A percentile compares a stretch with the other conserved stretches of the same genome.
These are phyloP conservation scores for Lasiosphaeria ovina DNA, from an alignment of 495 filamentous ascomycete genomes.

Conservation along the genomic window DNA sequence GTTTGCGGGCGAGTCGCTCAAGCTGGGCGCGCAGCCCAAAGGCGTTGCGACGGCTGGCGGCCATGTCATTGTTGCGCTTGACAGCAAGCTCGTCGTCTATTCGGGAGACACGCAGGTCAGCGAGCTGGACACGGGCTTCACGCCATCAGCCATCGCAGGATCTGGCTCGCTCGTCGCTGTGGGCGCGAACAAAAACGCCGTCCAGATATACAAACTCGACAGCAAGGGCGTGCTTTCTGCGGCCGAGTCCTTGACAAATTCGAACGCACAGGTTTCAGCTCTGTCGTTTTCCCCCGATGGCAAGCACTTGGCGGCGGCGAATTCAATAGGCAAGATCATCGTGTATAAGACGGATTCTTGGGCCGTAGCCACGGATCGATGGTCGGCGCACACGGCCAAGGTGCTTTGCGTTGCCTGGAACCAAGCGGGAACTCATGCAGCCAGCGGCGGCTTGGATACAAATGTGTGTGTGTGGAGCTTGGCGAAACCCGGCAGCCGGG, in stretches of 20 bases:
- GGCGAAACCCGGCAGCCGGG: slow-evolving; percentile 72
- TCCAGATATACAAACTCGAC: slow-evolving; percentile 64
- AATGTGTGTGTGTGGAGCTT: slow-evolving; percentile 92
- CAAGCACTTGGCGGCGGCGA: slow-evolving; percentile 72
- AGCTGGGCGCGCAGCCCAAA: slow-evolving; percentile 52
- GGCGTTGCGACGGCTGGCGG: slow-evolving; percentile 45
- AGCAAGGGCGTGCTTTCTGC: slow-evolving; percentile 34
- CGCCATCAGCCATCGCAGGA: slow-evolving; percentile 68
- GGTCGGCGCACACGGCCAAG: slow-evolving; percentile 88
- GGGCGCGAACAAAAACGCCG: slow-evolving; percentile 65
- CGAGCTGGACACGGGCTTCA: slow-evolving; percentile 49
- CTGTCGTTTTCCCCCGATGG: slow-evolving; percentile 79
- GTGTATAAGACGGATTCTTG: slow-evolving; percentile 65
- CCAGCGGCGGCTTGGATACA: slow-evolving; percentile 83
- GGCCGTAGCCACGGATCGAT: slow-evolving; percentile 67
- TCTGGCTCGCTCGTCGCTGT: slow-evolving; percentile 66
- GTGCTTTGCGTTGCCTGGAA: slow-evolving; percentile 86
- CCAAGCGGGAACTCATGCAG: slow-evolving; percentile 67
- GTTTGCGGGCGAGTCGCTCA: slow-evolving; percentile 46
- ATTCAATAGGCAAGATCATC: slow-evolving; percentile 78
- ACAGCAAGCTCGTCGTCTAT: slow-evolving; percentile 64
- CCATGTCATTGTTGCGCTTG: slow-evolving; percentile 62
- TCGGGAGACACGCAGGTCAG: slow-evolving; percentile 54
- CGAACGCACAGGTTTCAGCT: slow-evolving; percentile 58
- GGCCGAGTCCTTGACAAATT: slow-evolving; percentile 47